A percentile compares a stretch with the other conserved stretches of the same genome.
These are phyloP conservation scores for Phytopythium vexans DNA, from an alignment of 352 stramenopile genomes.

Conservation along the genomic window DNA sequence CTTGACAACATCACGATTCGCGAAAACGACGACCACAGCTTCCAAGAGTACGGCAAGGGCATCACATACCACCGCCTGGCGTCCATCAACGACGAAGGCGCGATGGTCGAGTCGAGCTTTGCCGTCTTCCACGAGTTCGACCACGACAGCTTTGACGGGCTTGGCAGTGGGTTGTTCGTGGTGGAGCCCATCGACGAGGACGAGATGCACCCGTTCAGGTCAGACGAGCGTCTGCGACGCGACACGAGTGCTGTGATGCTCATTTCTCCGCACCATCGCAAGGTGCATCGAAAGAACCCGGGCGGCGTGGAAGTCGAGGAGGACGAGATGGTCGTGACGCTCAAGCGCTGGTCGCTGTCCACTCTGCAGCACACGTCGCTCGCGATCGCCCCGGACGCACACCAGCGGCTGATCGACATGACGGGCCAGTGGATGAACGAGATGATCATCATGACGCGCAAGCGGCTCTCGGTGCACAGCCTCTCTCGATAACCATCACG, in stretches of 20 bases:
- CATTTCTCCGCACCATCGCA: conserved; percentile 12
- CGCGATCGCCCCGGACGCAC: conserved; percentile 11
- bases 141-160: conserved; percentile 3
- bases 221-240: conserved; percentile 22
- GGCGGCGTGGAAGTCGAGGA: conserved; percentile 8
- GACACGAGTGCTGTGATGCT: conserved; percentile 30
- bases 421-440: conserved; percentile 8
- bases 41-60: conserved; percentile 14
- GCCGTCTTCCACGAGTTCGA: conserved; percentile 17
- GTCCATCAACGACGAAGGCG: conserved; percentile 13
- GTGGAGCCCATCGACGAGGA: conserved; percentile 28
- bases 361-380: conserved; percentile 27
- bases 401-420: conserved; percentile 4
- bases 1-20: conserved; percentile 68
- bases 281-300: neutral
- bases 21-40: conserved; percentile 55
- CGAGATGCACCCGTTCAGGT: conserved; percentile 32
- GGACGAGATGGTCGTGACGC: conserved; percentile 24
- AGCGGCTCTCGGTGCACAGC: conserved; percentile 6
- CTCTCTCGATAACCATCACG: neutral
- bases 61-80: conserved; percentile 37
- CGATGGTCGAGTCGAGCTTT: conserved; percentile 23
- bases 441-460: conserved; percentile 5
- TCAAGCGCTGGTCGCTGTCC: conserved; percentile 25
- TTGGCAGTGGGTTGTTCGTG: conserved; percentile 4